Evolutionary conservation across 2,329 filamentous ascomycete species (phyloP).

Genomic region (Basipetospora chlamydospora): DNA sequence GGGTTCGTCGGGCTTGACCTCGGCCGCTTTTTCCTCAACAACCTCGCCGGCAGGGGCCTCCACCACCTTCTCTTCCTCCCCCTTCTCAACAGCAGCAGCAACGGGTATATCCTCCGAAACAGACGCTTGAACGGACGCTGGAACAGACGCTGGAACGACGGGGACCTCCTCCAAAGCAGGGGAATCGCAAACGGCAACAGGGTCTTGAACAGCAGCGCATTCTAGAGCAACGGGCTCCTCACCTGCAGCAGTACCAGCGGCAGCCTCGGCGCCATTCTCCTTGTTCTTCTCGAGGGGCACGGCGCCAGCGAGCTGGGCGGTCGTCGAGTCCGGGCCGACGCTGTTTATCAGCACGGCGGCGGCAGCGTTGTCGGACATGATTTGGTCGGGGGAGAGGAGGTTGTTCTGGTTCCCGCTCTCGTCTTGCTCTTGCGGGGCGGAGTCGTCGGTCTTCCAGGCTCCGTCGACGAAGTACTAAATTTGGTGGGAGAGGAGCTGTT

Average conservation of each 20-base stretch:
- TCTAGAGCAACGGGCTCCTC: neutral
- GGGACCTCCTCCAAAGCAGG: neutral
- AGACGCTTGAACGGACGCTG: no score
- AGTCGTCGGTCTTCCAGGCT: slow-evolving; percentile 72
- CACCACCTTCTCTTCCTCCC: slow-evolving; percentile 1
- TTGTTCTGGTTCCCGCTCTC: slow-evolving; percentile 81
- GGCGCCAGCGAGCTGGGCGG: slow-evolving; percentile 45
- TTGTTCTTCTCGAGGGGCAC: slow-evolving; percentile 19
- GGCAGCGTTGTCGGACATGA: slow-evolving; percentile 33
- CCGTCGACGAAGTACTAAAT: slow-evolving; percentile 97
- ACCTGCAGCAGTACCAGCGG: neutral
- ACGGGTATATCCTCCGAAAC: slow-evolving; percentile 2
- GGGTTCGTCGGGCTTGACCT: slow-evolving; percentile 8
- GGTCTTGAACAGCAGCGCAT: no score
- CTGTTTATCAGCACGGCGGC: slow-evolving; percentile 34
- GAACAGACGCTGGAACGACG: neutral
- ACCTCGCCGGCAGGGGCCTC: neutral
- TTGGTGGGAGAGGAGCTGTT: no score
- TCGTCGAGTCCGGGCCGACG: slow-evolving; percentile 56
- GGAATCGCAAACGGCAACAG: no score
- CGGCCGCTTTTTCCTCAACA: slow-evolving; percentile 8
- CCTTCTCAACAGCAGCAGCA: slow-evolving; percentile 3
- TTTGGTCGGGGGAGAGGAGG: slow-evolving; percentile 64
- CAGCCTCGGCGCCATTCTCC: slow-evolving; percentile 12
- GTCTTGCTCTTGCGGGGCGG: slow-evolving; percentile 71